Evolutionary conservation across 352 stramenopile species (phyloP).

Genomic region (Phytophthora aleatoria): DNA sequence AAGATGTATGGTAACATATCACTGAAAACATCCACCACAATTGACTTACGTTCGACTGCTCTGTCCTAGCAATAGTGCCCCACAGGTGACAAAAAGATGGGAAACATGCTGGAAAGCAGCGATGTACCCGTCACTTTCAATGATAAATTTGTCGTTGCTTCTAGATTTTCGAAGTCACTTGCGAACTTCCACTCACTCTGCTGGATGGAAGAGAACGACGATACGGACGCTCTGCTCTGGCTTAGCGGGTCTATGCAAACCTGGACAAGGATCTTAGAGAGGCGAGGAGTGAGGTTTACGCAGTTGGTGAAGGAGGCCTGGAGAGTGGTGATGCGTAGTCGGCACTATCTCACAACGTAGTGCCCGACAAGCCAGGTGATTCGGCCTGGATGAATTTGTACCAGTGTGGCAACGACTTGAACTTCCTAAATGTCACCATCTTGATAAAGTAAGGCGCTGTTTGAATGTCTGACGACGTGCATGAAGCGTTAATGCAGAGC

Average conservation of each 20-base stretch:
- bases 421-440: not conserved
- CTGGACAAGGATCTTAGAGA: not conserved
- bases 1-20: too few relatives aligned
- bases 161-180: not conserved
- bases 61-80: too few relatives aligned
- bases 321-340: not conserved
- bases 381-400: constrained; percentile 1
- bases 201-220: not conserved
- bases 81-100: too few relatives aligned
- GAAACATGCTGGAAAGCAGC: too few relatives aligned
- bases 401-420: not conserved
- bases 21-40: too few relatives aligned
- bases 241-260: not conserved
- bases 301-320: not conserved
- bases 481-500: not conserved
- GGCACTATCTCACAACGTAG: not conserved
- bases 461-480: not conserved
- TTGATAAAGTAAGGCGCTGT: not conserved
- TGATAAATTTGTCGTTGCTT: not conserved
- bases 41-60: too few relatives aligned
- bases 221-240: not conserved
- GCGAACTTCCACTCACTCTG: not conserved
- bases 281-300: not conserved
- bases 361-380: not conserved
- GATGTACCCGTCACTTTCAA: not conserved